Conservation (phyloP, 345 rosid genomes). For the Chamaenerion angustifolium region DNA sequence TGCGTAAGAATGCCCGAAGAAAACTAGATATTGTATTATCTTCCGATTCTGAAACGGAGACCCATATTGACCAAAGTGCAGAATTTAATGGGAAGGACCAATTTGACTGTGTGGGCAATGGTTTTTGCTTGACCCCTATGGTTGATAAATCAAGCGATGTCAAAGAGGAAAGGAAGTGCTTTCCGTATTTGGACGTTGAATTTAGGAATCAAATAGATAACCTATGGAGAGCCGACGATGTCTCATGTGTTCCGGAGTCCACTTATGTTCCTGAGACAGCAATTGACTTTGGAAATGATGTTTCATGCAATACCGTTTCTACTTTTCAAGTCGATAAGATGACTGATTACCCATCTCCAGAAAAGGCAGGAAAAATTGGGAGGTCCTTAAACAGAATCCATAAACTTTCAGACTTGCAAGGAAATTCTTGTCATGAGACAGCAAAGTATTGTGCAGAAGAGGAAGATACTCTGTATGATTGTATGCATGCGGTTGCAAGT, state of each 20-base stretch:
- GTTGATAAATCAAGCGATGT: slow-evolving; percentile 17
- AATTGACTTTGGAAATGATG: slow-evolving; percentile 31
- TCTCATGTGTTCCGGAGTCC: slow-evolving; percentile 77
- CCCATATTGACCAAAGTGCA: slow-evolving; percentile 12
- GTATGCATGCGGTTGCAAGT: slow-evolving; percentile 18
- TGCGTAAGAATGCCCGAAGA: slow-evolving; percentile 25
- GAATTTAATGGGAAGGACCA: slow-evolving; percentile 15
- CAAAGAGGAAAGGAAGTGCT: slow-evolving; percentile 15
- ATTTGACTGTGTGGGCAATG: slow-evolving; percentile 18
- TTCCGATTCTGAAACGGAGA: slow-evolving; percentile 82
- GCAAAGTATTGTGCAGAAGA: slow-evolving; percentile 24
- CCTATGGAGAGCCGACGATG: slow-evolving; percentile 32
- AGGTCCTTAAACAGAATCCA: slow-evolving; percentile 12
- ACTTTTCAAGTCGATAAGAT: slow-evolving; percentile 19
- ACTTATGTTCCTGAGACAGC: slow-evolving; percentile 73
- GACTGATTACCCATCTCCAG: slow-evolving; percentile 14
- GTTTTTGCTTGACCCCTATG: slow-evolving; percentile 16
- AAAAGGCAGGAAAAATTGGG: slow-evolving; percentile 14
- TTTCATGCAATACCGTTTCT: slow-evolving; percentile 27
- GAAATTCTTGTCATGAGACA: slow-evolving; percentile 19
- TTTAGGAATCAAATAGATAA: slow-evolving; percentile 12
- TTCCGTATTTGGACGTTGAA: slow-evolving; percentile 7
- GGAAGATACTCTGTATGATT: slow-evolving; percentile 34
- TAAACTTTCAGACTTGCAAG: slow-evolving; percentile 23
- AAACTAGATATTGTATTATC: slow-evolving; percentile 40